Evolutionary conservation across 257 asterid species (phyloP), one percentile per base, ranked within the genome.

Genomic region (Fraxinus americana): DNA sequence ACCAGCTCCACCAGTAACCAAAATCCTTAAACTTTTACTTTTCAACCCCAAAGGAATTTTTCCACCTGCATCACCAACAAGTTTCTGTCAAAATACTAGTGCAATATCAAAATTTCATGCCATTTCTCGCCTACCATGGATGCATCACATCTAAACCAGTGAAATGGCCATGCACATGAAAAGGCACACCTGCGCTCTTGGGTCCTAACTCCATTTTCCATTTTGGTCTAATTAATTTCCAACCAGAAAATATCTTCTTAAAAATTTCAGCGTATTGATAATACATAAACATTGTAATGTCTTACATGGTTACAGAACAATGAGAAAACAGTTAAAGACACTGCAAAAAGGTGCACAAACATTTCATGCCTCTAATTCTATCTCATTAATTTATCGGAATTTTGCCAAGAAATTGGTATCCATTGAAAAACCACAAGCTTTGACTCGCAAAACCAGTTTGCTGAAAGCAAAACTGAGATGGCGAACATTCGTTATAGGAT

Each of bases 1-100:
- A 19, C 97, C 98, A 27, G 97, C 97, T 72, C 98, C 98, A 21
- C 98, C 98, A 0, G 98, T 91, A 4, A 92, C 98, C 83, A 92
- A 67, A 67, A 94, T 78, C 86, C 98, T 87, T 86, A 87, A 50
- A 25, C 86, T 75, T 75, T 89, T 94, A 78, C 83, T 65, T 87
- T 85, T 92, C 88, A 92, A 77, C 34, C 92, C 95, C 72, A 91
- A 48, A 2, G 97, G 97, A 21, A 94, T 70, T 67, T 83, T 88
- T 67, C 90, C 95, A 87, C 93, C 98, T 92, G 74, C 86, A 86
- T 59, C 77, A 17, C 4, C 63, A 69, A 70, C 75, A 14, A 12
- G n/a, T 54, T 67, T 32, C 19, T 3, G 23, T 54, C 25, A 75
- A 30, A 61, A 27, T 3, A 2, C 16, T 59, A 1, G 67, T 10